Evolutionary conservation across 257 asterid species (phyloP).

Genomic region (Solanum boliviense): DNA sequence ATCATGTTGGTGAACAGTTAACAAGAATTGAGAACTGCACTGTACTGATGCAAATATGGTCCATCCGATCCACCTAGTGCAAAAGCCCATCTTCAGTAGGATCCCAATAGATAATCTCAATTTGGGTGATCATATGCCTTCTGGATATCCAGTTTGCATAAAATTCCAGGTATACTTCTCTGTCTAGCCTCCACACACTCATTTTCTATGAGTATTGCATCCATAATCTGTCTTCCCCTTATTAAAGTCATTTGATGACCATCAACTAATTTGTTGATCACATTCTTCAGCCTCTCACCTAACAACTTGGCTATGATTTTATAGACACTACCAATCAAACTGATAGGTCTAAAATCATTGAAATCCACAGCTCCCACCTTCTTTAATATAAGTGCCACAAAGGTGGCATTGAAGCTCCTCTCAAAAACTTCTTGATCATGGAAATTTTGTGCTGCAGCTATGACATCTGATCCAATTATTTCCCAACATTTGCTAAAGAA

Average conservation of each 20-base stretch:
- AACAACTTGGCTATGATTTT: background rate
- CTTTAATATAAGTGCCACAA: background rate
- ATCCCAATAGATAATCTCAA: background rate
- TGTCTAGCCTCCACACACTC: background rate
- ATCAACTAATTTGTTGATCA: background rate
- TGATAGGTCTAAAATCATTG: background rate
- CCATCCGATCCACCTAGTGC: background rate
- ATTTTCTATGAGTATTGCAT: background rate
- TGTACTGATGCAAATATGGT: background rate
- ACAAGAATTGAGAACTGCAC: background rate
- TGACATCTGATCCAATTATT: background rate
- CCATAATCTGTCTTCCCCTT: background rate
- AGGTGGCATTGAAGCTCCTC: background rate
- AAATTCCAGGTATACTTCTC: background rate
- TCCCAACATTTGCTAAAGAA: background rate
- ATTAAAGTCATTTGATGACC: background rate
- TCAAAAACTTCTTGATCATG: background rate
- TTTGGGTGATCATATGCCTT: background rate
- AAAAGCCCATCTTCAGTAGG: background rate
- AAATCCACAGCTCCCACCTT: background rate
- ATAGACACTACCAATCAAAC: background rate
- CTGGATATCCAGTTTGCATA: background rate
- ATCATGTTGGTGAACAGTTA: background rate
- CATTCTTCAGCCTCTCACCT: background rate
- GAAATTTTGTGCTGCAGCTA: background rate